phyloP scores from a whole-genome alignment of 441 rosid species.

The Brassica hybrid region DNA sequence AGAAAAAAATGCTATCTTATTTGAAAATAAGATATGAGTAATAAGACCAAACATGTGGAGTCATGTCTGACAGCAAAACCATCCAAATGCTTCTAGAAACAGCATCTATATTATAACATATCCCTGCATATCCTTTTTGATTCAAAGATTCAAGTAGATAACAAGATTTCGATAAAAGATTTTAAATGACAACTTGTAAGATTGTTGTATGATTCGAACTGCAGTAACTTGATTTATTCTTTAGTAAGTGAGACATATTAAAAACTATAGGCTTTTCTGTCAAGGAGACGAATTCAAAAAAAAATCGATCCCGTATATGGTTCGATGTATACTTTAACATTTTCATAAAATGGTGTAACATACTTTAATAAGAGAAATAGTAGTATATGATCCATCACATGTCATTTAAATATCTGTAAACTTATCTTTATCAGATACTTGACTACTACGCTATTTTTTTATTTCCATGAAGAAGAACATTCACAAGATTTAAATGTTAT shows the following conservation, averaged over 20 bases:
- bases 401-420: neutral
- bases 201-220: neutral
- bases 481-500: neutral
- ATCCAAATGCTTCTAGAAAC: conserved; percentile 33
- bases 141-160: neutral
- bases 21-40: conserved; percentile 20
- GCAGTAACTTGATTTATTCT: neutral
- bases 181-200: neutral
- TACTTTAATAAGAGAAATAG: neutral
- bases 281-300: neutral
- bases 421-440: neutral
- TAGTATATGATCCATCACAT: neutral
- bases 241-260: neutral
- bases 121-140: neutral
- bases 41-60: conserved; percentile 25
- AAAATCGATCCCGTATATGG: neutral
- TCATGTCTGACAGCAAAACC: conserved; percentile 17
- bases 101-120: neutral
- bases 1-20: neutral
- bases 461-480: neutral
- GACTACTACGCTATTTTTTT: neutral
- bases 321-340: neutral
- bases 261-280: neutral
- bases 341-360: neutral
- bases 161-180: neutral